Evolutionary conservation across 768 basidiomycete species (phyloP).

Genomic region (Suillus plorans): DNA sequence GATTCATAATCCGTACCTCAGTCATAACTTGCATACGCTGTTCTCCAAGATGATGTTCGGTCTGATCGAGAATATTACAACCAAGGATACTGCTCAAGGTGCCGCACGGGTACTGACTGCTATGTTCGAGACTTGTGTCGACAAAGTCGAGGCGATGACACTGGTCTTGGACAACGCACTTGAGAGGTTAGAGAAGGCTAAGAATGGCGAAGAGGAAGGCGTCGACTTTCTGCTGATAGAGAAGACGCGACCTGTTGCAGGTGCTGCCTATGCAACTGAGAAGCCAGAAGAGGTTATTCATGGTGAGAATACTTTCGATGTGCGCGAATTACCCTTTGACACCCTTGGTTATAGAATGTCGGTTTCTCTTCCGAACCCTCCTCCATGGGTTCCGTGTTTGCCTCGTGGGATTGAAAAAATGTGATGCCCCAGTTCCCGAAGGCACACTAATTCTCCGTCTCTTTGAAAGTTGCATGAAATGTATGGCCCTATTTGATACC

Average conservation of each 20-base stretch:
- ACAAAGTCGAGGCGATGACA: slow-evolving; percentile 81
- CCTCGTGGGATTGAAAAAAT: slow-evolving; percentile 73
- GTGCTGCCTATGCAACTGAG: slow-evolving; percentile 75
- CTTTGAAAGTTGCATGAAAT: slow-evolving; percentile 81
- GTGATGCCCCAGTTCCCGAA: slow-evolving; percentile 76
- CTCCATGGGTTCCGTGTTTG: slow-evolving; percentile 86
- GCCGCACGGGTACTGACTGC: slow-evolving; percentile 68
- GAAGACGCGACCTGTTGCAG: slow-evolving; percentile 79
- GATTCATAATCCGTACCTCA: slow-evolving; percentile 84
- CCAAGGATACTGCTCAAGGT: slow-evolving; percentile 70
- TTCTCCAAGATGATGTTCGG: slow-evolving; percentile 93
- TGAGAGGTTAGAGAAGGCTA: slow-evolving; percentile 47
- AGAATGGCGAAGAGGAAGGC: slow-evolving; percentile 36
- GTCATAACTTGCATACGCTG: slow-evolving; percentile 80
- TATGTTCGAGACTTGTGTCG: slow-evolving; percentile 81
- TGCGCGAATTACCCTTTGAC: not conserved
- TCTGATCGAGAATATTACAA: slow-evolving; percentile 76
- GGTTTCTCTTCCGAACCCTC: slow-evolving; percentile 83
- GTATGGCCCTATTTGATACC: slow-evolving; percentile 81
- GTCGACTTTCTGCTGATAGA: slow-evolving; percentile 74
- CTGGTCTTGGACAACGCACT: slow-evolving; percentile 50
- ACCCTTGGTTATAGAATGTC: slow-evolving; percentile 58
- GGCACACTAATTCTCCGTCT: slow-evolving; percentile 85
- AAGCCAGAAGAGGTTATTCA: slow-evolving; percentile 79
- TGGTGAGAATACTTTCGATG: slow-evolving; percentile 46